phyloP scores from a whole-genome alignment of 2,329 filamentous ascomycete genomes.

The Ascocoryne sarcoides region DNA sequence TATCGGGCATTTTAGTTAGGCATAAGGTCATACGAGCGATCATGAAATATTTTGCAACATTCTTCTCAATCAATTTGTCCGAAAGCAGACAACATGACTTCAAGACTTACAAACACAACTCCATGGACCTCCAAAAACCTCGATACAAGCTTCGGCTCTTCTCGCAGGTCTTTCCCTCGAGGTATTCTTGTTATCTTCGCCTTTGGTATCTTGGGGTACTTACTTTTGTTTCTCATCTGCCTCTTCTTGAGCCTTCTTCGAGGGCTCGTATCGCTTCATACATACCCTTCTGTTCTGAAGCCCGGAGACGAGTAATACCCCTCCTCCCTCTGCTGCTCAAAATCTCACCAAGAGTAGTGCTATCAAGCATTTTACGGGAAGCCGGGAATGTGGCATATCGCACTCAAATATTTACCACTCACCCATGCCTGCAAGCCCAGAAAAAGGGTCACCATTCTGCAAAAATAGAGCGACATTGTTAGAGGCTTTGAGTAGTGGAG shows the following conservation, averaged over 20 bases:
- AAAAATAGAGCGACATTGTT: constrained; percentile 28
- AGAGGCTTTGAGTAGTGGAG: constrained; percentile 33
- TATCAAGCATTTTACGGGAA: constrained; percentile 19
- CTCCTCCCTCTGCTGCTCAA: background rate
- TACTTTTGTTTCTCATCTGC: background rate
- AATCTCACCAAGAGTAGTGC: background rate
- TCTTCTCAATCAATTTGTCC: too few species aligned
- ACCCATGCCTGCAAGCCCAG: constrained; percentile 7
- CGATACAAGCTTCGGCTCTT: too few species aligned
- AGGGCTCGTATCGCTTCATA: background rate
- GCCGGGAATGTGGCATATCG: constrained; percentile 17
- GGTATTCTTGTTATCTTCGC: constrained; percentile 26
- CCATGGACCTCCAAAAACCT: too few species aligned
- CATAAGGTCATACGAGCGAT: too few species aligned
- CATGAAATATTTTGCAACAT: too few species aligned
- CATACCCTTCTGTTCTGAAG: background rate
- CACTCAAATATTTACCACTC: constrained; percentile 18
- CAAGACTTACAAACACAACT: too few species aligned
- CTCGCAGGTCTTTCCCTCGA: background rate
- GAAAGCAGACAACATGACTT: too few species aligned
- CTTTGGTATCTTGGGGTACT: constrained; percentile 6
- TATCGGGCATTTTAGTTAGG: too few species aligned
- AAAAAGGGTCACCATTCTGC: constrained; percentile 17
- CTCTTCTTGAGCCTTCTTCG: background rate
- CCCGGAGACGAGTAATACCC: background rate